Conservation (phyloP, 306 rosid species). For the Chamaecrista fasciculata region DNA sequence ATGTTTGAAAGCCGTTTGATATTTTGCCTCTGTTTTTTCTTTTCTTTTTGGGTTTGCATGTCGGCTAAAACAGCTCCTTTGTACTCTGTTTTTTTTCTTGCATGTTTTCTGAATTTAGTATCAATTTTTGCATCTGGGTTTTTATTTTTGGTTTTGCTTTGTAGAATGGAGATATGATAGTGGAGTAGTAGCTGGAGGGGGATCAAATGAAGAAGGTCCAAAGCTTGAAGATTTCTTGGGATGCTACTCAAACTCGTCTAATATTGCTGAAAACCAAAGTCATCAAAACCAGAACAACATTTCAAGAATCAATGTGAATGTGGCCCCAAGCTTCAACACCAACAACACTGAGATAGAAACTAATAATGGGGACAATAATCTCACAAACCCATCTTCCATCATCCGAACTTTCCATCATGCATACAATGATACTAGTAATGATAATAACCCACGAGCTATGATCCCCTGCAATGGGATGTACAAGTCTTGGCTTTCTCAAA, state of each 20-base stretch:
- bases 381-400: slow-evolving; percentile 39
- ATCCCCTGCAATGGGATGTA: slow-evolving; percentile 44
- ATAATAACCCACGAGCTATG: slow-evolving; percentile 43
- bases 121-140: background rate
- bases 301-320: slow-evolving; percentile 59
- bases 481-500: slow-evolving; percentile 77
- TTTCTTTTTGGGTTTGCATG: slow-evolving; percentile 35
- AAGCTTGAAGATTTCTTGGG: slow-evolving; percentile 97
- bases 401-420: slow-evolving; percentile 48
- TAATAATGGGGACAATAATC: slow-evolving; percentile 29
- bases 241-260: slow-evolving; percentile 68
- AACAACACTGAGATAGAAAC: slow-evolving; percentile 38
- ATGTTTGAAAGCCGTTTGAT: background rate
- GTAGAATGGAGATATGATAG: slow-evolving; percentile 81
- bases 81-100: slow-evolving; percentile 6
- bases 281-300: slow-evolving; percentile 34
- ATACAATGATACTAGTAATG: slow-evolving; percentile 33
- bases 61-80: slow-evolving; percentile 6
- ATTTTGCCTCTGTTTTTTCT: background rate
- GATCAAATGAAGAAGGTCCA: slow-evolving; percentile 60
- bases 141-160: background rate
- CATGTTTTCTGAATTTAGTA: background rate
- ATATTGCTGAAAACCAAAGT: slow-evolving; percentile 46
- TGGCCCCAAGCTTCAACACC: slow-evolving; percentile 48
- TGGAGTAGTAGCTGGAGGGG: slow-evolving; percentile 44